Conservation (phyloP, 2,329 filamentous ascomycete genomes). For the Diaporthe humulicola region DNA sequence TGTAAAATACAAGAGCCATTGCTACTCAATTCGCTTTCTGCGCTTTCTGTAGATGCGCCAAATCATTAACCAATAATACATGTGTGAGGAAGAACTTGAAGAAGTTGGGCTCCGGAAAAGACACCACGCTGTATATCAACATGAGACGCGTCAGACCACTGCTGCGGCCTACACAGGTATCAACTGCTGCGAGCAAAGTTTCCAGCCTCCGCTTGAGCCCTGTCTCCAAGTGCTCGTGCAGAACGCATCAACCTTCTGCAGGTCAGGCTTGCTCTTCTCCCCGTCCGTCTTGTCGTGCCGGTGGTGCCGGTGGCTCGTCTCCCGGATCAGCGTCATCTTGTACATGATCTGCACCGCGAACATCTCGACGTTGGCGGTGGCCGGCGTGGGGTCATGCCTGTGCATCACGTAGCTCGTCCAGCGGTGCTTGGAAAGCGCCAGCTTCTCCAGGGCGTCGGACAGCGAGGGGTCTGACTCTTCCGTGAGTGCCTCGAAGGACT, state of each 20-base stretch:
- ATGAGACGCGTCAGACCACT: neutral
- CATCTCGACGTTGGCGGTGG: slow-evolving; percentile 34
- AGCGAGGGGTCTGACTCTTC: slow-evolving; percentile 25
- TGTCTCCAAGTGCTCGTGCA: slow-evolving; percentile 38
- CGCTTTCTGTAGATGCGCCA: neutral
- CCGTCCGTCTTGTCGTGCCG: neutral
- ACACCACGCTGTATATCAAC: neutral
- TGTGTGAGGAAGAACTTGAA: neutral
- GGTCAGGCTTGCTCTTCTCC: neutral
- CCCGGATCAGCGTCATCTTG: slow-evolving; percentile 30
- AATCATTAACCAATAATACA: neutral
- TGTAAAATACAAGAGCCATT: neutral
- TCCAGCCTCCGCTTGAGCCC: slow-evolving; percentile 35
- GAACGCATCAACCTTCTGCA: slow-evolving; percentile 31
- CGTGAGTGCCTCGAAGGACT: slow-evolving; percentile 28
- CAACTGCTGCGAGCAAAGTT: slow-evolving; percentile 30
- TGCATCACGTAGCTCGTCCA: slow-evolving; percentile 37
- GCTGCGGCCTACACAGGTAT: slow-evolving; percentile 26
- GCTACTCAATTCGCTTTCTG: neutral
- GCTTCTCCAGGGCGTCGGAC: slow-evolving; percentile 31
- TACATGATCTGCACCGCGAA: slow-evolving; percentile 39
- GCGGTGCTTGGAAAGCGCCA: slow-evolving; percentile 1
- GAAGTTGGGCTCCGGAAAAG: neutral
- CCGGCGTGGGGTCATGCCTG: slow-evolving; percentile 30
- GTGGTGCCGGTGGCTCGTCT: slow-evolving; percentile 5